These are phyloP conservation scores for Nicotiana obtusifolia DNA, from an alignment of 257 asterid genomes.

Conservation along the genomic window DNA sequence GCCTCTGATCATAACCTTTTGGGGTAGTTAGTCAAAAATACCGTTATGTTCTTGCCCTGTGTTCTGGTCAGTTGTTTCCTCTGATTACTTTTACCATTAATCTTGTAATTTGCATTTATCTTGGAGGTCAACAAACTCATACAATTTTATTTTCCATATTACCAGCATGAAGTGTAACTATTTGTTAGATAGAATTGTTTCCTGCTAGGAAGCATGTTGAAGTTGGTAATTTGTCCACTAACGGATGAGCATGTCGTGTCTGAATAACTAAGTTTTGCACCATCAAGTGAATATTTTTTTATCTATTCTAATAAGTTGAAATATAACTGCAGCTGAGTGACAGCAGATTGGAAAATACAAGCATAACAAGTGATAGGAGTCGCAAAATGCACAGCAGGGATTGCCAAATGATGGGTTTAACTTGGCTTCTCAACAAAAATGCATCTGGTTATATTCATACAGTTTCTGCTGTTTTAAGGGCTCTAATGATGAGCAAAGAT, in stretches of 20 bases:
- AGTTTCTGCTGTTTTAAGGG: constrained; percentile 89
- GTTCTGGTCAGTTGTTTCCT: neutral
- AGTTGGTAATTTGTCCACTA: no score
- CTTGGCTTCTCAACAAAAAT: constrained; percentile 95
- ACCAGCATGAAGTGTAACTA: neutral
- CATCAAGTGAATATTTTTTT: neutral
- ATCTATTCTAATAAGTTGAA: neutral
- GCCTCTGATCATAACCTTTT: neutral
- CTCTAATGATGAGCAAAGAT: constrained; percentile 89
- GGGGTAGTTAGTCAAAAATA: neutral
- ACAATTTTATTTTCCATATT: neutral
- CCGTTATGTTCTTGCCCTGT: neutral
- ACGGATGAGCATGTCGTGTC: neutral
- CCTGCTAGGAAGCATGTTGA: no score
- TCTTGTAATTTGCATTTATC: neutral
- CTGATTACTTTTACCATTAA: neutral
- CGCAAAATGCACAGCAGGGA: constrained; percentile 59
- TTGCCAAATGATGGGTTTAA: constrained; percentile 96
- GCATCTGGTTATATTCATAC: constrained; percentile 93
- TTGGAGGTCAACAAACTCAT: neutral
- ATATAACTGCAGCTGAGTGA: constrained; percentile 40
- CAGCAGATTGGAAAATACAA: constrained; percentile 45
- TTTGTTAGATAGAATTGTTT: neutral
- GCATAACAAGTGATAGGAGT: constrained; percentile 34
- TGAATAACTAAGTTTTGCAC: neutral